Evolutionary conservation across 805 yeast species (phyloP).

Genomic region (Candida loeiensis): DNA sequence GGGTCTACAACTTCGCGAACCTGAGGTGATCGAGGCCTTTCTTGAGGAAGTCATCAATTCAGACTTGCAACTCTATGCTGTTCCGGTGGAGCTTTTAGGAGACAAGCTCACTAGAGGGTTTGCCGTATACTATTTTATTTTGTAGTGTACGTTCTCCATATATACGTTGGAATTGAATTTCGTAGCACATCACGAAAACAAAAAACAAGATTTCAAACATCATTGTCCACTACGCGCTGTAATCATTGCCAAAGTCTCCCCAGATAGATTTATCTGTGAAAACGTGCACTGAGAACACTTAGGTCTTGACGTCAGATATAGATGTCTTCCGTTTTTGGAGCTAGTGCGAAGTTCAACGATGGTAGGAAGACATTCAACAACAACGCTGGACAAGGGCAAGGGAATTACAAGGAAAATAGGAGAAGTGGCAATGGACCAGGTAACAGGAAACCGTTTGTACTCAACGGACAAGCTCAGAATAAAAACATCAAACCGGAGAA

Average conservation of each 20-base stretch:
- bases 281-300: neutral
- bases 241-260: neutral
- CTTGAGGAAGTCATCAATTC: constrained; percentile 27
- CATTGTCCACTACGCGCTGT: constrained; percentile 1
- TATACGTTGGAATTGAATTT: neutral
- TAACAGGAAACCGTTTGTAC: constrained; percentile 5
- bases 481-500: constrained; percentile 6
- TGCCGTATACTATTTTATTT: constrained; percentile 36
- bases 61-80: constrained; percentile 33
- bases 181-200: neutral
- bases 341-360: constrained; percentile 8
- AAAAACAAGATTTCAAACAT: constrained; percentile 3
- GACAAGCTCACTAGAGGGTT: constrained; percentile 39
- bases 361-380: constrained; percentile 6
- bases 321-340: constrained; percentile 13
- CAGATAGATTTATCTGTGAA: neutral
- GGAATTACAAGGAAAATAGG: constrained; percentile 7
- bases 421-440: constrained; percentile 9
- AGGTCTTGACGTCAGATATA: neutral
- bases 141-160: neutral
- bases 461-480: constrained; percentile 3
- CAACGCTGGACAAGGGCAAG: constrained; percentile 1
- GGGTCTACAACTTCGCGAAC: constrained; percentile 51
- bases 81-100: constrained; percentile 30
- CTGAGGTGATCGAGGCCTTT: constrained; percentile 47